Base-by-base conservation (phyloP, 2,329 filamentous ascomycete species). In the Periconia sp. region DNA sequence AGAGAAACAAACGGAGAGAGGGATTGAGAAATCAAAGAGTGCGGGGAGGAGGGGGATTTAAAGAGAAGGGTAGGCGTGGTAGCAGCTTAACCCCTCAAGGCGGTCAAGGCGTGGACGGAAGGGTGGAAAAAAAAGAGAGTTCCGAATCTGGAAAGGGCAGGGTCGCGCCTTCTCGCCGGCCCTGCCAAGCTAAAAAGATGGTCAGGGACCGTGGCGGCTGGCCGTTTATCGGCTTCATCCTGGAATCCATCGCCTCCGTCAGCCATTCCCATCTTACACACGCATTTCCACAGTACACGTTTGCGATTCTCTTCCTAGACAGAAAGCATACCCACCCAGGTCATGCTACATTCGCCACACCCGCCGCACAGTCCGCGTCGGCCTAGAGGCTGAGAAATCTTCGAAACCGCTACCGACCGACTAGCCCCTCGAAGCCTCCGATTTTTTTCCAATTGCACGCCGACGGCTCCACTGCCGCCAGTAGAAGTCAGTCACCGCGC, bases 1-100 rank as follows among this genome's bases (percentile, higher is more conserved):
- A 17, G 37, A 47, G 13, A n/a, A 40, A n/a, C 41, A 41, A 8
- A 23, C 43, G 9, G 27, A 20, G 30, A 7, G 33, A 20, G 41
- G 40, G 15, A 11, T 20, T 45, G 42, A 15, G 42, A 54, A 49
- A 23, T 14, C 8, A 14, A 41, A 18, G 43, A 31, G 41, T 35
- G 47, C 42, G 47, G 47, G 52, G 47, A 40, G 47, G 15, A 17
- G 41, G 31, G 43, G 27, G 9, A 54, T 54, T 57, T 49, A 54
- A 57, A 41, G 27, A 40, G 44, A 47, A 3, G 15, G 10, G 33
- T 5, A 37, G 33, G 5, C 6, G 33, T 37, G 33, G 33, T 27
- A 27, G 23, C 23, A 27, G 23, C 23, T 27, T 27, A 3, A 8
- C 23, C 23, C 23, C 14, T 40, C 27, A 30, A 52, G 54, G 54